Conservation (phyloP, 2,329 filamentous ascomycete species). For the Pestalotiopsis sp. region DNA sequence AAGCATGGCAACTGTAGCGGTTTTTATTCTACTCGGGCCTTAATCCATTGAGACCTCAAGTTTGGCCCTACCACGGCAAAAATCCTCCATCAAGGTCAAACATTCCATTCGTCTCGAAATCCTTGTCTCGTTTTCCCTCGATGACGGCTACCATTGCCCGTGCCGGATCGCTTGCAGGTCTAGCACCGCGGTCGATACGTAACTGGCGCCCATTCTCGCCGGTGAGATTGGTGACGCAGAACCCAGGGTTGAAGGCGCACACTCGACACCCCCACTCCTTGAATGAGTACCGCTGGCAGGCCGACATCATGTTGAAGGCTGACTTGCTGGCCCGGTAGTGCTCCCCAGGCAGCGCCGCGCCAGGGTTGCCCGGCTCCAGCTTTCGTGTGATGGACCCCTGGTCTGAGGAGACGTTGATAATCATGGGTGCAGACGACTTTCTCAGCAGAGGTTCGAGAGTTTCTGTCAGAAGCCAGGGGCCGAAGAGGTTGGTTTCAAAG, state of each 20-base stretch:
- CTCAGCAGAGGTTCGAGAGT: constrained; percentile 32
- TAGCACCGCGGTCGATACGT: constrained; percentile 26
- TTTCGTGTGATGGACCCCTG: constrained; percentile 36
- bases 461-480: constrained; percentile 31
- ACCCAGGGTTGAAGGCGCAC: constrained; percentile 36
- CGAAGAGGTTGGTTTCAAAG: constrained; percentile 42
- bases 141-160: constrained; percentile 27
- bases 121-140: constrained; percentile 29
- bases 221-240: constrained; percentile 34
- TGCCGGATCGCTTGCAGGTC: constrained; percentile 30
- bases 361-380: constrained; percentile 28
- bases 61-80: constrained; percentile 20
- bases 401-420: constrained; percentile 41
- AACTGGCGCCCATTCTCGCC: constrained; percentile 29
- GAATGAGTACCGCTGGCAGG: constrained; percentile 29
- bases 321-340: constrained; percentile 45
- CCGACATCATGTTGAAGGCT: constrained; percentile 43
- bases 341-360: constrained; percentile 31
- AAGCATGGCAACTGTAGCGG: no score
- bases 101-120: constrained; percentile 27
- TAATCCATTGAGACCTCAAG: neutral
- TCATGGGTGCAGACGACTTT: constrained; percentile 30
- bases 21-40: neutral
- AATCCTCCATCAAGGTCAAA: constrained; percentile 25
- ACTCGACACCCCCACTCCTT: constrained; percentile 33